Conservation (phyloP, 345 rosid species). For the Theobroma cacao region DNA sequence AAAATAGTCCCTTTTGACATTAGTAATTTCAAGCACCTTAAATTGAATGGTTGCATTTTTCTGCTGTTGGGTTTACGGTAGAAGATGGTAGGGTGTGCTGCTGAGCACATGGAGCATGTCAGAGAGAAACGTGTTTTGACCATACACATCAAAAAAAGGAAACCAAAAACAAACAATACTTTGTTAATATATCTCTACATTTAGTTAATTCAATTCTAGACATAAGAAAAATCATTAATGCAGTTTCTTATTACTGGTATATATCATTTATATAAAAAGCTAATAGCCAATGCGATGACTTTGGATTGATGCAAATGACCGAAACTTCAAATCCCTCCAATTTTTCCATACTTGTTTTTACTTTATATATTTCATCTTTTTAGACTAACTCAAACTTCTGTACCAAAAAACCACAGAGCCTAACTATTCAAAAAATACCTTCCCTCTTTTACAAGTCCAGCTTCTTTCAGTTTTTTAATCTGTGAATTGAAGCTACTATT, state of each 20-base stretch:
- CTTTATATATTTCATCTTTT: background rate
- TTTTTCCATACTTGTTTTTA: background rate
- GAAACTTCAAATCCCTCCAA: background rate
- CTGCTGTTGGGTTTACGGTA: background rate
- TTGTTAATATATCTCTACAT: too few species aligned
- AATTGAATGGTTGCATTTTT: conserved; percentile 19
- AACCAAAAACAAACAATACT: background rate
- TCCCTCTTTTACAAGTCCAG: too few species aligned
- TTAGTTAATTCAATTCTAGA: background rate
- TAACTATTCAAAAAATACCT: too few species aligned
- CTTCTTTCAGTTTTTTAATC: too few species aligned
- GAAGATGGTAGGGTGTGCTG: background rate
- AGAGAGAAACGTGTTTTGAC: conserved; percentile 30
- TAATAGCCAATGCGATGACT: background rate
- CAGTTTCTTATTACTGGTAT: background rate
- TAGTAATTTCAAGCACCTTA: background rate
- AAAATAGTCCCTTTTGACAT: background rate
- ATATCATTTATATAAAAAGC: background rate
- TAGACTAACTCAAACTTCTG: background rate
- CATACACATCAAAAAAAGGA: background rate
- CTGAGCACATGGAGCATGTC: background rate
- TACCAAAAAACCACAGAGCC: background rate
- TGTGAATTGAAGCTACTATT: too few species aligned
- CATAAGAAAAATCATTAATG: background rate
- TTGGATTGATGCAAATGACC: background rate